phyloP scores from a whole-genome alignment of 2,329 filamentous ascomycete genomes.

The Alternaria hordeiaustralica region DNA sequence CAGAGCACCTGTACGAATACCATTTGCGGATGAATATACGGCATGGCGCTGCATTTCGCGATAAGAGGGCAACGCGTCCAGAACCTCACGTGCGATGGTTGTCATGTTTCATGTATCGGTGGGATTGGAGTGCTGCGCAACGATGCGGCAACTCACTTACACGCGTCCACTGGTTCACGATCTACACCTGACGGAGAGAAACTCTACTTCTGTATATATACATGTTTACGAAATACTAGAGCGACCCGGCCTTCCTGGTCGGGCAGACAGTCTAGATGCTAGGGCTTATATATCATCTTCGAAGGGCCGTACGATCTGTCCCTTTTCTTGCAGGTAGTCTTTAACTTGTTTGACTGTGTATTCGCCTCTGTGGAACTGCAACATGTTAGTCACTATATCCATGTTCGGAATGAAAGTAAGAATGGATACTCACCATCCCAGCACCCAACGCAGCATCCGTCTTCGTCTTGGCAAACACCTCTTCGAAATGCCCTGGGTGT shows the following conservation, averaged over 20 bases:
- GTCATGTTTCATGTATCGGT: too few relatives aligned
- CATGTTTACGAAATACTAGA: slow-evolving; percentile 1
- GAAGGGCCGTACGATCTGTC: slow-evolving; percentile 79
- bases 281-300: slow-evolving; percentile 60
- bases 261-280: too few relatives aligned
- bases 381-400: background rate
- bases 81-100: too few relatives aligned
- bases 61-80: too few relatives aligned
- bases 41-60: background rate
- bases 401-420: background rate
- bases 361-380: slow-evolving; percentile 88
- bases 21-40: background rate
- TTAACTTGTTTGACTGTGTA: slow-evolving; percentile 96
- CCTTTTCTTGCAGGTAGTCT: slow-evolving; percentile 73
- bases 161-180: background rate
- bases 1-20: background rate
- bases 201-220: slow-evolving; percentile 2
- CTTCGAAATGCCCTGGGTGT: slow-evolving; percentile 82
- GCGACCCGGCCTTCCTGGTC: too few relatives aligned
- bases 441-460: slow-evolving; percentile 94
- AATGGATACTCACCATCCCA: slow-evolving; percentile 71
- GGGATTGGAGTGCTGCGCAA: too few relatives aligned
- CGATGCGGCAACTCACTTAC: background rate
- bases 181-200: background rate
- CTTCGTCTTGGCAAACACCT: slow-evolving; percentile 84